Evolutionary conservation across 1,139 yeast genomes (phyloP).

Genomic region (Sugiyamaella sp.): DNA sequence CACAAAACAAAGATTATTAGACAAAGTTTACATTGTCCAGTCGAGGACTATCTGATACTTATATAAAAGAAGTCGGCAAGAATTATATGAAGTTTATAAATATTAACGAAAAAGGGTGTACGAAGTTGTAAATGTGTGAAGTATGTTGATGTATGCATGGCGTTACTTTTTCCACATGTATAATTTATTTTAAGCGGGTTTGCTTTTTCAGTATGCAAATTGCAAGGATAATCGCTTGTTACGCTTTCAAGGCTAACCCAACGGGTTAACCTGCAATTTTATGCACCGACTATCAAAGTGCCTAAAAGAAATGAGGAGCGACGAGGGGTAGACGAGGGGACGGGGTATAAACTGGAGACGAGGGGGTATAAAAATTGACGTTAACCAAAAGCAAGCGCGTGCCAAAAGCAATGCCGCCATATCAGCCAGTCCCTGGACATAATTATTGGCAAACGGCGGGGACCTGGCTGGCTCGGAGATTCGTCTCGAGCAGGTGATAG

Average conservation of each 20-base stretch:
- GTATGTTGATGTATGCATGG: slow-evolving; percentile 11
- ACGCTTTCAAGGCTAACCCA: slow-evolving; percentile 11
- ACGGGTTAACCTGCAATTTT: slow-evolving; percentile 12
- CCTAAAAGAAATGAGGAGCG: slow-evolving; percentile 7
- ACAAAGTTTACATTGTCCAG: slow-evolving; percentile 4
- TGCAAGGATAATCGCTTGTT: slow-evolving; percentile 15
- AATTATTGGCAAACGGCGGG: too few species aligned
- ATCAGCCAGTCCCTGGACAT: too few species aligned
- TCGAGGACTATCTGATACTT: slow-evolving; percentile 1
- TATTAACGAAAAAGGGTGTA: slow-evolving; percentile 3
- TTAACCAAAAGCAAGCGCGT: not conserved
- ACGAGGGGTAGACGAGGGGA: not conserved
- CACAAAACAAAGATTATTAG: not conserved
- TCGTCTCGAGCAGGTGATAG: not conserved
- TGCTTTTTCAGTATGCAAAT: slow-evolving; percentile 8
- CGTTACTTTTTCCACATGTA: slow-evolving; percentile 1
- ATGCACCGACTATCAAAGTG: not conserved
- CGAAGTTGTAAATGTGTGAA: slow-evolving; percentile 10
- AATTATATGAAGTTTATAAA: slow-evolving; percentile 3
- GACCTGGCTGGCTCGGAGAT: slow-evolving; percentile 2
- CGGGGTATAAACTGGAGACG: too few species aligned
- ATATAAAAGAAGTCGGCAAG: slow-evolving; percentile 2
- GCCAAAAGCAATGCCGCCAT: too few species aligned
- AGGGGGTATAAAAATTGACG: not conserved
- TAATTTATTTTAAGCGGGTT: not conserved